Percentiles rank a stretch among this genome's conserved stretches.
Evolutionary conservation across 2,329 filamentous ascomycete genomes (phyloP).

Genomic region (Coniochaeta sp.): DNA sequence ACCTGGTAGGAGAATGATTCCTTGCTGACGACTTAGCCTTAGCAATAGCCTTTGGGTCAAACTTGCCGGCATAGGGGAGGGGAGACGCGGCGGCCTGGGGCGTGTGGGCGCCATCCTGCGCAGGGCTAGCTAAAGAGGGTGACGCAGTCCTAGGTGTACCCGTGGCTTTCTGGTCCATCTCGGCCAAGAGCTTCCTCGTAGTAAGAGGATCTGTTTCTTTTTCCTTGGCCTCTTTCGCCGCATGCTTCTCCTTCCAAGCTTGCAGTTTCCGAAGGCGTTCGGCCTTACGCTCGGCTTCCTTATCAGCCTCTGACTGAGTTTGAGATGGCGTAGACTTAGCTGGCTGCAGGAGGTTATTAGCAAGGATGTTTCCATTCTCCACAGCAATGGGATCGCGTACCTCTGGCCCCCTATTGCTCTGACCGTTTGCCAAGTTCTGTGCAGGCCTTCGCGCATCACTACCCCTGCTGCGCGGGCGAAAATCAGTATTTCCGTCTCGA

Average conservation of each 20-base stretch:
- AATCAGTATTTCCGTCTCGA: conserved; percentile 66
- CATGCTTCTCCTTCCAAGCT: conserved; percentile 88
- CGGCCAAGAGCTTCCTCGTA: conserved; percentile 59
- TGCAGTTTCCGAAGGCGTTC: conserved; percentile 76
- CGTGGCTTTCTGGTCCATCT: conserved; percentile 65
- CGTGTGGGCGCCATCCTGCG: conserved; percentile 37
- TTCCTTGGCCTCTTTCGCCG: conserved; percentile 66
- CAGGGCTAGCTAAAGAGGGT: conserved; percentile 36
- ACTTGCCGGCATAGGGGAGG: conserved; percentile 65
- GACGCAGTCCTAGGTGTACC: conserved; percentile 21
- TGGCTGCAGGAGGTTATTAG: conserved; percentile 32
- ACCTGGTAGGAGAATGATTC: conserved; percentile 43
- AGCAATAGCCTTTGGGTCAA: conserved; percentile 78
- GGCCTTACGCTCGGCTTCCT: conserved; percentile 74
- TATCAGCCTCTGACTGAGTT: conserved; percentile 60
- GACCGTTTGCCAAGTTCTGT: conserved; percentile 39
- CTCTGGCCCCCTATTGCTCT: conserved; percentile 44
- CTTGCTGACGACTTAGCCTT: conserved; percentile 63
- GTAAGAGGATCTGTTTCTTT: conserved; percentile 59
- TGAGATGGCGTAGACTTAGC: conserved; percentile 44
- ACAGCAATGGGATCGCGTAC: conserved; percentile 33
- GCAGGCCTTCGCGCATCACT: conserved; percentile 46
- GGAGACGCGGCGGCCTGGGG: conserved; percentile 44
- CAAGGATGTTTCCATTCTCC: not conserved
- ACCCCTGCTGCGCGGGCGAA: conserved; percentile 56